Evolutionary conservation across 768 basidiomycete species (phyloP), one percentile per base, ranked within the genome.

Genomic region (Tulasnella sp.): DNA sequence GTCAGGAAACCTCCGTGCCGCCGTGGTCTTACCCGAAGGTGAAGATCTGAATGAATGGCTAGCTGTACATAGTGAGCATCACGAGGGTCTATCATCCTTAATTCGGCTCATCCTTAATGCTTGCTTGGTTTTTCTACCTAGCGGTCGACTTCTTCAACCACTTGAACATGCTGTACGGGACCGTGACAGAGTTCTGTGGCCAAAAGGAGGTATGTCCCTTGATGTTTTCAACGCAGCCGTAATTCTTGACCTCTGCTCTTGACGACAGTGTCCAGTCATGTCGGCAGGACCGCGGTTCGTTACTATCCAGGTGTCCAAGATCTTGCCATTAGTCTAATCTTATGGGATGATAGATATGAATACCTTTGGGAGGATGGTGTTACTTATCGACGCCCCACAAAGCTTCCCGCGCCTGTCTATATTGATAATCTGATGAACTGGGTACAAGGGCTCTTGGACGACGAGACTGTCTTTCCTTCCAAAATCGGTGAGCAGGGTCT

Each of bases 71-170:
- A 90, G 96, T 96, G 64, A 60, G 51, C 41, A 47, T 48, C 26
- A 32, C 26, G 42, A 42, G 4, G 38, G 23, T n/a, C 27, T 26
- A 45, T n/a, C 13, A n/a, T 8, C 21, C n/a, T 8, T 32, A 9
- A 2, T 29, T 13, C 55, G 21, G 11, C 24, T 10, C 17, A 56
- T 56, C 1, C 41, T 47, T 11, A 15, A 4, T 8, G 48, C 27
- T 19, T 34, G 8, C n/a, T 32, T 4, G 26, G 4, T 50, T 47
- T 8, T 2, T 29, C 45, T 27, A 11, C 26, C 17, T 66, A 99
- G 96, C 92, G 29, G 95, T 98, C 62, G 96, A 99, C 72, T 99
- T 99, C 75, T 99, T 98, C 79, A 99, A 98, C 69, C 96, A 99
- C 69, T 74, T 99, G 64, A 99, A 99, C 71, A 99, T 99, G 96